Evolutionary conservation across 768 basidiomycete species (phyloP).

Genomic region (Termitomyces sp.): DNA sequence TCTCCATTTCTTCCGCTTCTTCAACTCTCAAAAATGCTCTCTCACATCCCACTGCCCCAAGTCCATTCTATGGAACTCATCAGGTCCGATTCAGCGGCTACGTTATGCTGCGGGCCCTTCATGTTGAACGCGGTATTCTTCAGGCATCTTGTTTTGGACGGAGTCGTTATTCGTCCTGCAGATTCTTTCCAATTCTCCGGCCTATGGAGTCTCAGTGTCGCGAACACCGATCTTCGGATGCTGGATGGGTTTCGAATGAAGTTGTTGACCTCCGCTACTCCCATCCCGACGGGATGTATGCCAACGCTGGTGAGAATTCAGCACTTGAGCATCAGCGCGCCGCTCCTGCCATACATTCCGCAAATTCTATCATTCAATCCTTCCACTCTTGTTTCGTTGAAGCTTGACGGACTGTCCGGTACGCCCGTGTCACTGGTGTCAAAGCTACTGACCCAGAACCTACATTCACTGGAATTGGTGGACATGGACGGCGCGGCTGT

Average conservation of each 20-base stretch:
- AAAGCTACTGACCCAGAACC: background rate
- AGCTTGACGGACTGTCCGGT: background rate
- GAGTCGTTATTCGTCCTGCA: background rate
- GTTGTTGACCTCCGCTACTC: background rate
- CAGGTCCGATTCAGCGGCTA: background rate
- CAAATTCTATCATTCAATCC: background rate
- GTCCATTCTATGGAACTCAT: background rate
- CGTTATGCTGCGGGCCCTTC: background rate
- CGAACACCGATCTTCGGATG: background rate
- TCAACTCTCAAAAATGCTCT: background rate
- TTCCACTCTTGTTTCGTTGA: slow-evolving; percentile 1
- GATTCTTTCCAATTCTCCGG: background rate
- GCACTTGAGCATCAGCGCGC: background rate
- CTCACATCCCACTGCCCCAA: background rate
- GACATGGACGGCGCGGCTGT: background rate
- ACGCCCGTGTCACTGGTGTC: background rate
- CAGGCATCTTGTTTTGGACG: background rate
- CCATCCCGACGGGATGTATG: background rate
- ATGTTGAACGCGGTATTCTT: background rate
- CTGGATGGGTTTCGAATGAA: background rate
- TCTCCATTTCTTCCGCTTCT: background rate
- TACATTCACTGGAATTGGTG: background rate
- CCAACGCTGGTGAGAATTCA: background rate
- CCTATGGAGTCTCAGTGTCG: background rate
- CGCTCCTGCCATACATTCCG: background rate